These are phyloP conservation scores for Besnoitia besnoiti DNA, from an alignment of 169 alveolate genomes.

Conservation along the genomic window DNA sequence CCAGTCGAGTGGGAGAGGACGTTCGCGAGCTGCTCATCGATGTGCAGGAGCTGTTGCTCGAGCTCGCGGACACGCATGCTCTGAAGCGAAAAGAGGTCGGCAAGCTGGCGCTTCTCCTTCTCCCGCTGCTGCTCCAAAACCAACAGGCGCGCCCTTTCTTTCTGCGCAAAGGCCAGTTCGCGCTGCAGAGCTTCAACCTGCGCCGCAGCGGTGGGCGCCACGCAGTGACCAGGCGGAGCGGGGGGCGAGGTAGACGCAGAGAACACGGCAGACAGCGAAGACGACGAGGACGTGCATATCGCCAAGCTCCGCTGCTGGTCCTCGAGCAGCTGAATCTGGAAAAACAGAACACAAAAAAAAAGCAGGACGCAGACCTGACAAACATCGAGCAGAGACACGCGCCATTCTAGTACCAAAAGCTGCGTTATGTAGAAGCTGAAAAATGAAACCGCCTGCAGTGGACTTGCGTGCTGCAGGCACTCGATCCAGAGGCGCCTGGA, in stretches of 20 bases:
- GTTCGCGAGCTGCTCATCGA: constrained; percentile 17
- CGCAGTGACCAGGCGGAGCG: neutral
- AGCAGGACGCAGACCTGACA: no score
- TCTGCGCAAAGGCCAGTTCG: neutral
- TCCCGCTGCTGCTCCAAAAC: constrained; percentile 25
- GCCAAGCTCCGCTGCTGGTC: constrained; percentile 29
- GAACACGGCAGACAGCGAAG: neutral
- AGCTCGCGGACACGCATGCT: constrained; percentile 26
- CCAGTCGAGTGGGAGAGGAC: neutral
- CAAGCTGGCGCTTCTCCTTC: constrained; percentile 13
- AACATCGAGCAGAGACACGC: no score
- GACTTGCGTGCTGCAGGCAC: no score
- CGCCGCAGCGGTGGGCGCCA: neutral
- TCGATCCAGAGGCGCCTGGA: no score
- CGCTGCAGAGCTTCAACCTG: neutral
- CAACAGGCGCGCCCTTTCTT: neutral
- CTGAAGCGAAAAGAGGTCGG: constrained; percentile 19
- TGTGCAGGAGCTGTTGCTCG: constrained; percentile 40
- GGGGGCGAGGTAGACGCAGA: neutral
- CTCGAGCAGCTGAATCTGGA: constrained; percentile 8
- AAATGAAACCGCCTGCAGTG: no score
- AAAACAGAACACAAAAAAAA: neutral
- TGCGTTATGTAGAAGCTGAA: no score
- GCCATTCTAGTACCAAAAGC: no score
- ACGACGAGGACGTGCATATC: constrained; percentile 7